Base-by-base conservation (phyloP, 768 basidiomycete genomes). In the Russula foetens region DNA sequence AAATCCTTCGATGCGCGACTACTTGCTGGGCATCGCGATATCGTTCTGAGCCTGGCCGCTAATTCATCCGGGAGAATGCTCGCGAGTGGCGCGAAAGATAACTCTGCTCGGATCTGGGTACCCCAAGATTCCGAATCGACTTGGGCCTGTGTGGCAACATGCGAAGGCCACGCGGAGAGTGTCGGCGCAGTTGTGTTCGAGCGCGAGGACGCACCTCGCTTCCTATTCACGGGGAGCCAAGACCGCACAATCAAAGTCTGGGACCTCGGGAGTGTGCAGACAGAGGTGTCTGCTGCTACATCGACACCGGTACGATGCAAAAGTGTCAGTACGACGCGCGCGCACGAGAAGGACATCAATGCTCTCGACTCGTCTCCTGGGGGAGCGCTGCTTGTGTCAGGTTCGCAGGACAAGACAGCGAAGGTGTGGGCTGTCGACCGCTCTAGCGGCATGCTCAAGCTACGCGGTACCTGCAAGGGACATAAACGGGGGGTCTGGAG, bases 261-360 rank as follows among this genome's bases (percentile, higher is more conserved):
- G 97, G 93, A 98, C 72, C 71, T 98, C n/a, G 75, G 81, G 0
- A 70, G 74, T 15, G 73, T 86, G 4, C 73, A 79, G 1, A 52
- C 74, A n/a, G 63, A 65, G 39, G 66, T 56, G n/a, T n/a, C n/a
- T n/a, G 64, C 70, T 7, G 67, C 65, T 6, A 67, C 66, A 28
- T 68, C 62, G 24, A 70, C 76, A 46, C 63, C 73, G 24, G 56
- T 76, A 35, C 84, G 81, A 60, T 87, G 86, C 69, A 84, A 81
- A 69, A 92, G 92, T 63, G 76, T 98, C 35, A 80, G 81, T 35
- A 98, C 97, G 14, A 82, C 86, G 52, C 90, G 88, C 71, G 92
- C 94, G 14, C 97, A 98, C 73, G 97, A 98, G 56, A 98, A 98
- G 75, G 97, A 98, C 73, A 98, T 99, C 75, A 99, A 99, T 72